Evolutionary conservation across 31 red algal genomes (phyloP), one percentile per base, ranked within the genome.

Genomic region (Bonnemaisonia californica): DNA sequence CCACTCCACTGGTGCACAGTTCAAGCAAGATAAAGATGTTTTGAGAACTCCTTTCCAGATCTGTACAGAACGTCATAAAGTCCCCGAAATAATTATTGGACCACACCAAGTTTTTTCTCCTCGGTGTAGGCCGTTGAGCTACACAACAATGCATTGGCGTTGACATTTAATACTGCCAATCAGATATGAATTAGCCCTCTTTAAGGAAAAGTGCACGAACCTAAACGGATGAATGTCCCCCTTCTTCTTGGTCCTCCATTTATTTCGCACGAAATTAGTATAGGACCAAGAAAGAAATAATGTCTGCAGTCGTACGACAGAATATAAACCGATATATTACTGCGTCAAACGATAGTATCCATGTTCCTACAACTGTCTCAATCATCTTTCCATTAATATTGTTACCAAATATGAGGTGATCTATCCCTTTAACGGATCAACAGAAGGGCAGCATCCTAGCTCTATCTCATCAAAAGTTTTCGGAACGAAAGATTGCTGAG

Each of bases 401-500:
- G 57, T 61, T 61, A 3, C 31, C 57, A 13, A 29, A 5, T 61
- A 61, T 61, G 3, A 29, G 57, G 26, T 29, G 57, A 61, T 61
- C 57, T 29, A 61, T 29, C 57, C 31, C 57, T 61, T 61, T 13
- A 61, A n/a, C 57, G 26, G 31, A 61, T 3, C 57, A 61, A 61
- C 57, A 61, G 31, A 61, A 61, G 31, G 12, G 57, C 4, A 61
- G 3, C 31, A 61, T 61, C 31, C 3, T 61, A 29, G 57, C 57
- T 29, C 57, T 3, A 3, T 13, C 4, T 61, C 57, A 54, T 21
- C 21, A 1, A 54, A 69, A 5, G 33, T 23, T 33, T 0, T 34
- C 64, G 8, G 64, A 33, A 69, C 4, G 64, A 69, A 69, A 32
- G 64, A 69, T 69, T 69, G n/a, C 64, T 11, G 21, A 69, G 64